These are phyloP conservation scores for Fusarium bactridioides DNA, from an alignment of 2,329 filamentous ascomycete species.

Conservation along the genomic window DNA sequence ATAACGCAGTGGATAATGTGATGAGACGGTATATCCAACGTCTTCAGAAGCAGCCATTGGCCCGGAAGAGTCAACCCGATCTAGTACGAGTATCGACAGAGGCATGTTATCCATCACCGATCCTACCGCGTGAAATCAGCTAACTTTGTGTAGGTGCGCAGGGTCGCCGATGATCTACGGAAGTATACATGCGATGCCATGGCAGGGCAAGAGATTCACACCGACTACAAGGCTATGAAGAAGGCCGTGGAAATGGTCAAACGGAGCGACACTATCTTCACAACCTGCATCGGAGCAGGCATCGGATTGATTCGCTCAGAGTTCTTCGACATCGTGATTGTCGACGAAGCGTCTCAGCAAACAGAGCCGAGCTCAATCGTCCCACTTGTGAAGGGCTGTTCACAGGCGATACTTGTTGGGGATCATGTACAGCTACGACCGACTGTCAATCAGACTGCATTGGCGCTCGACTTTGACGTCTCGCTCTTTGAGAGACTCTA, in stretches of 20 bases:
- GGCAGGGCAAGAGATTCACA: slow-evolving; percentile 41
- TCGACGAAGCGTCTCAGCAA: slow-evolving; percentile 58
- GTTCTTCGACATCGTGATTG: slow-evolving; percentile 50
- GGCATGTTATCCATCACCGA: neutral
- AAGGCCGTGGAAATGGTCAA: slow-evolving; percentile 50
- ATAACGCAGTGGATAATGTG: slow-evolving; percentile 56
- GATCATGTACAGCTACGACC: slow-evolving; percentile 57
- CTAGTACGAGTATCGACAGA: slow-evolving; percentile 27
- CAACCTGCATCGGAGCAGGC: slow-evolving; percentile 53
- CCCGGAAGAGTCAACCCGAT: neutral
- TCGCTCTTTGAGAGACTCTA: slow-evolving; percentile 55
- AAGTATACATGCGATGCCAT: slow-evolving; percentile 49
- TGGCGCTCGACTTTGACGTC: slow-evolving; percentile 48
- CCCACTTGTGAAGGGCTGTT: slow-evolving; percentile 52
- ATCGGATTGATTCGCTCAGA: slow-evolving; percentile 51
- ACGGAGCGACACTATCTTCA: slow-evolving; percentile 51
- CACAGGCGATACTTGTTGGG: slow-evolving; percentile 53
- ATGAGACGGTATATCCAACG: slow-evolving; percentile 46
- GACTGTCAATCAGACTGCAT: slow-evolving; percentile 49
- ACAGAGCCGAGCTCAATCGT: slow-evolving; percentile 53
- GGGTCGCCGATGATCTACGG: slow-evolving; percentile 46
- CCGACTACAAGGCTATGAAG: slow-evolving; percentile 41
- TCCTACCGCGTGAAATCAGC: rapidly evolving
- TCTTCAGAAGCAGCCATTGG: neutral
- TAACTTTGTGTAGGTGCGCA: slow-evolving; percentile 38